Evolutionary conservation across 495 filamentous ascomycete species (phyloP).

Genomic region (Tuber brumale): DNA sequence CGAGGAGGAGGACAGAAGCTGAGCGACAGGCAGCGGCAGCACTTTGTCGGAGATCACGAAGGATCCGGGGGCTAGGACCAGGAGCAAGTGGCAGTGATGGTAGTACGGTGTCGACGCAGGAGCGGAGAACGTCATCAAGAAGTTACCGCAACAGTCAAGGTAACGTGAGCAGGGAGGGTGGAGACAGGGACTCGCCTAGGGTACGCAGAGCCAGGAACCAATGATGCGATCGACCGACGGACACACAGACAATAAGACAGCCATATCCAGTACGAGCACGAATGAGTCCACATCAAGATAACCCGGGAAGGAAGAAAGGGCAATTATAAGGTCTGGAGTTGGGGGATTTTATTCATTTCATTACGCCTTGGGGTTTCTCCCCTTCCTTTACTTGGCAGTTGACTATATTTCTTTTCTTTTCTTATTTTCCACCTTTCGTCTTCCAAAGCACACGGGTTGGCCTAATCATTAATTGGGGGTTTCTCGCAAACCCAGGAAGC

Average conservation of each 20-base stretch:
- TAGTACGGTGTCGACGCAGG: neutral
- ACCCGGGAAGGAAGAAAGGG: neutral
- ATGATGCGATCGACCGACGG: neutral
- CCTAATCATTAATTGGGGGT: neutral
- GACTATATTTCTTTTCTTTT: neutral
- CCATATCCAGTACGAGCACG: neutral
- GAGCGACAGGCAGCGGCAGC: neutral
- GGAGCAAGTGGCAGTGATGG: neutral
- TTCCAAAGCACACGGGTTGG: neutral
- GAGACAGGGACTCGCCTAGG: neutral
- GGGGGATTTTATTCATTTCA: neutral
- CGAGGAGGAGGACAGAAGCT: constrained; percentile 2
- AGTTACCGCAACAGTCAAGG: constrained; percentile 6
- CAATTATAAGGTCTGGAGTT: neutral
- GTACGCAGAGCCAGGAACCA: neutral
- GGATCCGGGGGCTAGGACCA: neutral
- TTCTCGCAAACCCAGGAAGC: neutral
- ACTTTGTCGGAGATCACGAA: neutral
- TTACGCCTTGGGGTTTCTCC: neutral
- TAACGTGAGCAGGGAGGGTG: constrained; percentile 1
- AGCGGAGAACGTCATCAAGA: neutral
- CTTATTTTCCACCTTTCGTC: neutral
- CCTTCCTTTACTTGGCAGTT: neutral
- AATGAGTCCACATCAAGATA: neutral
- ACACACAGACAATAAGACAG: neutral